phyloP scores from a whole-genome alignment of 208 protist species.

The Trypanosomatidae sp. region DNA sequence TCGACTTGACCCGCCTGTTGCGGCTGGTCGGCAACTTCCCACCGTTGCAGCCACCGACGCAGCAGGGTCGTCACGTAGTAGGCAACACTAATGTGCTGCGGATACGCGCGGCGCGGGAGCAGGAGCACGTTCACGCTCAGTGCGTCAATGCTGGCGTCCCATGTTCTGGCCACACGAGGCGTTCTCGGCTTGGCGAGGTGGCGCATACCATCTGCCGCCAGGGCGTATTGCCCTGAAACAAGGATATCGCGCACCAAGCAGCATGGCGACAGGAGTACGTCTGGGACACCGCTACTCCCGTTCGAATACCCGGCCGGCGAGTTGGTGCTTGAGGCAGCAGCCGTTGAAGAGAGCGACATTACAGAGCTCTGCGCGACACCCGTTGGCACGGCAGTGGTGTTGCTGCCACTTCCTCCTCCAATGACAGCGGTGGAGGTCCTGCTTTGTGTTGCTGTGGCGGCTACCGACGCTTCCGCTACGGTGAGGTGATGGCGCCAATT shows the following conservation, averaged over 20 bases:
- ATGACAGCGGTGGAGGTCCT: not conserved
- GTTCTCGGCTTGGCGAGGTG: conserved; percentile 18
- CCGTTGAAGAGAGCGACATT: not conserved
- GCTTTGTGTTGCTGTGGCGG: not conserved
- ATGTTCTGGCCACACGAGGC: not conserved
- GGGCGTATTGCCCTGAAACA: conserved; percentile 34
- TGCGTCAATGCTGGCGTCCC: not conserved
- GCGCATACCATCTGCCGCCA: conserved; percentile 38
- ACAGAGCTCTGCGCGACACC: not conserved
- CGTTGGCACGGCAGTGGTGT: not conserved
- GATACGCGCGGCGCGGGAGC: conserved; percentile 41
- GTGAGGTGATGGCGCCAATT: conserved; percentile 29
- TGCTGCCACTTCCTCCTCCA: not conserved
- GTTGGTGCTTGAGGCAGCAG: not conserved
- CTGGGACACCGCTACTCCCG: not conserved
- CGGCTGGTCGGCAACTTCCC: conserved; percentile 17
- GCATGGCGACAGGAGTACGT: conserved; percentile 38
- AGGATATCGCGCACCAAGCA: conserved; percentile 61
- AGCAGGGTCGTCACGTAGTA: conserved; percentile 24
- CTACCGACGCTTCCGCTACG: conserved; percentile 15
- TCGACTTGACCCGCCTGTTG: not conserved
- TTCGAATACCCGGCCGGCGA: not conserved
- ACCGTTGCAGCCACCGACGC: conserved; percentile 27
- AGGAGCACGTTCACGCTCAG: conserved; percentile 60
- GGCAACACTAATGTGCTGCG: conserved; percentile 34